phyloP scores from a whole-genome alignment of 805 yeast species.

The Suhomyces emberorum region DNA sequence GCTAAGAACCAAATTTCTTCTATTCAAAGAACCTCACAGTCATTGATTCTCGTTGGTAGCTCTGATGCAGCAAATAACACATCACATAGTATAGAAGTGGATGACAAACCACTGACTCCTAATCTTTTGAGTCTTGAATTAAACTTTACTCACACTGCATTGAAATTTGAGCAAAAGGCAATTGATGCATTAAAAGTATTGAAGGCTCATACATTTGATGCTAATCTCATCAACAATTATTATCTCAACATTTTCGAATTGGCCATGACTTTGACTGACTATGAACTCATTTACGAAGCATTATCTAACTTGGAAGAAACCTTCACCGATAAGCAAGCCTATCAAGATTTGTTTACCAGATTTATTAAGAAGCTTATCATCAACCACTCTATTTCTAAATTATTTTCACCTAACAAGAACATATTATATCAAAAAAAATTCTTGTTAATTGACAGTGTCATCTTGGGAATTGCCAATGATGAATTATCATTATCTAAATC shows the following conservation, averaged over 20 bases:
- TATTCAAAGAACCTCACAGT: conserved; percentile 1
- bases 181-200: conserved; percentile 15
- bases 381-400: conserved; percentile 16
- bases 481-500: conserved; percentile 28
- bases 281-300: conserved; percentile 17
- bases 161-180: conserved; percentile 26
- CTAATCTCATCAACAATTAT: conserved; percentile 12
- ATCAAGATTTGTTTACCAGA: conserved; percentile 18
- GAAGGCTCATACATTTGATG: conserved; percentile 1
- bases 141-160: conserved; percentile 17
- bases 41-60: conserved; percentile 2
- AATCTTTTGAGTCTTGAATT: conserved; percentile 8
- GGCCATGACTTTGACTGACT: conserved; percentile 20
- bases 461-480: conserved; percentile 31
- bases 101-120: conserved; percentile 2
- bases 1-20: conserved; percentile 16
- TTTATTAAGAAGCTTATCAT: conserved; percentile 26
- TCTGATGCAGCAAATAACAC: conserved; percentile 7
- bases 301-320: conserved; percentile 13
- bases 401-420: conserved; percentile 20
- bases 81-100: conserved; percentile 6
- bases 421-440: conserved; percentile 22
- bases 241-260: conserved; percentile 24
- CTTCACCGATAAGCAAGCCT: conserved; percentile 5
- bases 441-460: conserved; percentile 30